These are phyloP conservation scores for Polygonum maritimum DNA, from an alignment of 148 eudicot genomes.

Conservation along the genomic window DNA sequence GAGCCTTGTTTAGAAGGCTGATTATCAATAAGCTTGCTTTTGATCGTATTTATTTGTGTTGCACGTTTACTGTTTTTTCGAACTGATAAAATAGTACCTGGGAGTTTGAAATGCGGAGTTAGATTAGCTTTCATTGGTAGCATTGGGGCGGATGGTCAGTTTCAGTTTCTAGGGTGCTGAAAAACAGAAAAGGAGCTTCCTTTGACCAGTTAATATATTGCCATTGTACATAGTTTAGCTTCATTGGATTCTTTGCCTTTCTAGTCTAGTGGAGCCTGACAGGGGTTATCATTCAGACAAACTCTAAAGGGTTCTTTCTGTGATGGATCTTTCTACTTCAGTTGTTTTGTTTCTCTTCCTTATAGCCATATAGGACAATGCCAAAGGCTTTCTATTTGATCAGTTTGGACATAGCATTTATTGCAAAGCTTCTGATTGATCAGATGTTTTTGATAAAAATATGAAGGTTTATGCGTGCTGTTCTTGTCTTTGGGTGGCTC, in stretches of 20 bases:
- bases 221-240: not conserved
- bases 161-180: not conserved
- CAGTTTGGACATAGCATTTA: not conserved
- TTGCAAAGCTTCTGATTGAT: not conserved
- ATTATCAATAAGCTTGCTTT: not conserved
- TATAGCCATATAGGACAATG: not conserved
- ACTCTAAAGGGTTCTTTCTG: not conserved
- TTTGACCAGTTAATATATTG: not conserved
- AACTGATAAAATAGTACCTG: not conserved
- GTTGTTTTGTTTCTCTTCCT: not conserved
- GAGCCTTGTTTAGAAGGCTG: not conserved
- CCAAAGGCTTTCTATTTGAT: not conserved
- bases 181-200: not conserved
- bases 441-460: not conserved
- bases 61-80: not conserved
- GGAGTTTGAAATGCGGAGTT: not conserved
- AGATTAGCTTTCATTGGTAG: not conserved
- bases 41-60: not conserved
- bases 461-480: not conserved
- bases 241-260: not conserved
- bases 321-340: not conserved
- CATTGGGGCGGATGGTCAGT: not conserved
- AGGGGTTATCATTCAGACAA: not conserved
- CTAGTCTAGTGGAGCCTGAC: not conserved
- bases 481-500: not conserved